Conservation (phyloP, 352 stramenopile genomes). For the Pythium dissimile region DNA sequence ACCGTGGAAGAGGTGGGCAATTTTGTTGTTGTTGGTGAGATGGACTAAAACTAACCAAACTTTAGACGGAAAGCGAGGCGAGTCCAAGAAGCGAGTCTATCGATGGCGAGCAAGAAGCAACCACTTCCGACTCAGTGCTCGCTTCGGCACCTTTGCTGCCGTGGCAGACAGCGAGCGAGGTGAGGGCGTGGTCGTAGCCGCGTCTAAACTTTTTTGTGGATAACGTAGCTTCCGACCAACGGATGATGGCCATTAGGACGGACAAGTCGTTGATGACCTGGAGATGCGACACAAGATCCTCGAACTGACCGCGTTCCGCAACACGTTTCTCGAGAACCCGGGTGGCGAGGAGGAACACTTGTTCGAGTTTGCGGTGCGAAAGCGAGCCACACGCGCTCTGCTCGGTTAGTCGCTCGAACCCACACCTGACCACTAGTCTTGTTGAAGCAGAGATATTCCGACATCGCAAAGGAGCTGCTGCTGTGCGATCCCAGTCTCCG, state of each 20-base stretch:
- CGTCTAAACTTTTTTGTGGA: not conserved
- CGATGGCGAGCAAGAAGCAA: not conserved
- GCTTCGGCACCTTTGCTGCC: conserved; percentile 28
- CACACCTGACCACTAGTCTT: not conserved
- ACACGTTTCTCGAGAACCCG: conserved; percentile 57
- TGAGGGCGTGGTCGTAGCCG: not conserved
- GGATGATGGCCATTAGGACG: too few species aligned
- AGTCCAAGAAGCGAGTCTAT: conserved; percentile 10
- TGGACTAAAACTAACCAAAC: too few species aligned
- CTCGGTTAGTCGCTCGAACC: not conserved
- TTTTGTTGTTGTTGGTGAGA: too few species aligned
- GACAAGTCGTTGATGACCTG: conserved; percentile 32
- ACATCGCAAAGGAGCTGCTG: conserved; percentile 44
- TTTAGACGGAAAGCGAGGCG: conserved; percentile 24
- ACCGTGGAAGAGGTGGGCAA: not conserved
- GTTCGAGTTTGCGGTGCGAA: conserved; percentile 41
- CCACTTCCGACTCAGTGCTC: conserved; percentile 3
- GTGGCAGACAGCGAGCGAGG: conserved; percentile 42
- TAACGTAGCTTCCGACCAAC: too few species aligned
- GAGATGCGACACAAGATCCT: conserved; percentile 49
- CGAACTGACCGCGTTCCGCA: conserved; percentile 56
- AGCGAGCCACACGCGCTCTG: not conserved
- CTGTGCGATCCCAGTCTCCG: conserved; percentile 55
- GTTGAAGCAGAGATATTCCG: conserved; percentile 39
- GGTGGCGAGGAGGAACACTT: conserved; percentile 59